A percentile compares a stretch with the other conserved stretches of the same genome.
phyloP scores from a whole-genome alignment of 768 basidiomycete species.

The Lyophyllum semitale region DNA sequence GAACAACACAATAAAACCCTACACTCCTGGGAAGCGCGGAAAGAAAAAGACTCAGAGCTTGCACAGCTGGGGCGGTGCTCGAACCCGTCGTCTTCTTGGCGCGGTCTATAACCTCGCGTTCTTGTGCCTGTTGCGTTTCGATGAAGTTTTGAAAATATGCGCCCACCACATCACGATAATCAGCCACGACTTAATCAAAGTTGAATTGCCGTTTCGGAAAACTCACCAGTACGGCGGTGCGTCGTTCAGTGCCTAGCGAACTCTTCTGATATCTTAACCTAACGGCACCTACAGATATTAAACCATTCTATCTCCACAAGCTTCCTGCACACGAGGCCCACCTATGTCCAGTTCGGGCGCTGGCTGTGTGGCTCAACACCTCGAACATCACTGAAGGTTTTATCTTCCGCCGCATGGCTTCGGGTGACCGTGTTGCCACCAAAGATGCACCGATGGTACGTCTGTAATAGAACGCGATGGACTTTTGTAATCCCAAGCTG shows the following conservation, averaged over 20 bases:
- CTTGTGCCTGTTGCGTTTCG: slow-evolving; percentile 31
- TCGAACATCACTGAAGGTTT: slow-evolving; percentile 26
- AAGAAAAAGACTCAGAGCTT: slow-evolving; percentile 12
- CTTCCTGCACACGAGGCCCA: slow-evolving; percentile 26
- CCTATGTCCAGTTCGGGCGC: slow-evolving; percentile 35
- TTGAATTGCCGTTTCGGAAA: slow-evolving; percentile 29
- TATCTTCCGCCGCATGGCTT: slow-evolving; percentile 32
- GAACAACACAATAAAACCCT: slow-evolving; percentile 19
- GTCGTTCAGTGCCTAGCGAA: neutral
- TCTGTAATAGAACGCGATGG: neutral
- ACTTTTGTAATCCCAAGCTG: neutral
- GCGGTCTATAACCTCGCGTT: slow-evolving; percentile 34
- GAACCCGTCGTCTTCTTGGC: slow-evolving; percentile 24
- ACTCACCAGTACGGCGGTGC: slow-evolving; percentile 30
- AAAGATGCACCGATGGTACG: slow-evolving; percentile 25
- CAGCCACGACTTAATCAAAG: slow-evolving; percentile 9
- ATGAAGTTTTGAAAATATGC: slow-evolving; percentile 36
- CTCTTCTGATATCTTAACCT: slow-evolving; percentile 23
- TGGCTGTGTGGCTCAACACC: slow-evolving; percentile 28
- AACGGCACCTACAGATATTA: slow-evolving; percentile 34
- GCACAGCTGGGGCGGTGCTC: slow-evolving; percentile 31
- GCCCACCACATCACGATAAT: slow-evolving; percentile 21
- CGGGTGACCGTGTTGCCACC: slow-evolving; percentile 26
- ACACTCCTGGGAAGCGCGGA: slow-evolving; percentile 11
- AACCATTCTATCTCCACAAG: slow-evolving; percentile 28